Evolutionary conservation across 2,329 filamentous ascomycete genomes (phyloP).

Genomic region (Cordyceps cateniannulata): DNA sequence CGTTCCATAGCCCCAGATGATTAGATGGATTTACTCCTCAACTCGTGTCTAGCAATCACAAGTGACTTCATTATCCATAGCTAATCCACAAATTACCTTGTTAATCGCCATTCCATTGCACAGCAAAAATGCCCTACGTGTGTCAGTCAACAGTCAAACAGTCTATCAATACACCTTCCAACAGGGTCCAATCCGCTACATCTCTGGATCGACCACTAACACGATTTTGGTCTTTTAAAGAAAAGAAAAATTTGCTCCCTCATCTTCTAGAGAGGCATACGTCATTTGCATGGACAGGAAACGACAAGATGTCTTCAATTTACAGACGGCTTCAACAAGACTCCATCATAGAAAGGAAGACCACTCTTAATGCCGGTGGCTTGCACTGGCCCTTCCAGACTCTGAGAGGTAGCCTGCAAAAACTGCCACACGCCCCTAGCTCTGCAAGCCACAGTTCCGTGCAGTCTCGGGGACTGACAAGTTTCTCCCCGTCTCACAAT

Average conservation of each 20-base stretch:
- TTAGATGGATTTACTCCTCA: neutral
- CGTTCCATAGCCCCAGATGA: neutral
- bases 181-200: no score
- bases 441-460: neutral
- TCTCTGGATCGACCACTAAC: no score
- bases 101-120: neutral
- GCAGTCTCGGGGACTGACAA: neutral
- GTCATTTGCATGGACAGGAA: no score
- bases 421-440: neutral
- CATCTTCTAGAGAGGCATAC: no score
- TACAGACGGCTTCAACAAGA: no score
- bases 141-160: no score
- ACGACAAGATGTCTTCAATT: no score
- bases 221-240: no score
- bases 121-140: neutral
- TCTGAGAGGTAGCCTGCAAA: neutral
- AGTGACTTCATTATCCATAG: conserved; percentile 1
- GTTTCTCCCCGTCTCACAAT: neutral
- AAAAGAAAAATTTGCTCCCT: no score
- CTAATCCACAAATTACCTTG: neutral
- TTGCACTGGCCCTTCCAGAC: neutral
- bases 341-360: no score
- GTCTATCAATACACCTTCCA: no score
- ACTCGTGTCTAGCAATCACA: neutral
- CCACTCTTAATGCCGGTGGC: neutral